phyloP scores from a whole-genome alignment of 2,329 filamentous ascomycete genomes.

The Orbilia quercus region DNA sequence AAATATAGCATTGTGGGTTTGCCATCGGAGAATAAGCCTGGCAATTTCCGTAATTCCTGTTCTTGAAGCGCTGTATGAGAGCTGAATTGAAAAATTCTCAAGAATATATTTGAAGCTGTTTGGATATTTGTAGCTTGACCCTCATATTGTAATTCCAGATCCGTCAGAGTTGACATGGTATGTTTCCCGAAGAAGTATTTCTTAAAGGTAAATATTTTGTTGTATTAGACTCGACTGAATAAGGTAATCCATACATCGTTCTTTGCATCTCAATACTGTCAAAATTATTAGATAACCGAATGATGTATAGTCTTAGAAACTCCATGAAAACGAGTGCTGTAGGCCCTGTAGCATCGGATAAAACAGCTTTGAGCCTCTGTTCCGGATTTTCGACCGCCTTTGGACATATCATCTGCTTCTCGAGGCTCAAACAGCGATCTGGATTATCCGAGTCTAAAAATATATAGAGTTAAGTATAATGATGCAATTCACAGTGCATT shows the following conservation, averaged over 20 bases:
- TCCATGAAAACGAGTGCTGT: neutral
- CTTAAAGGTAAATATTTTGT: slow-evolving; percentile 4
- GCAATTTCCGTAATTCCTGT: neutral
- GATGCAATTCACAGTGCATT: neutral
- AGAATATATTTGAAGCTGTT: neutral
- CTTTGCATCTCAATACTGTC: neutral
- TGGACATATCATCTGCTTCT: neutral
- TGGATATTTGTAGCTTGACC: too few species aligned
- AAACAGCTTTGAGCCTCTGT: neutral
- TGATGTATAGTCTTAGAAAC: slow-evolving; percentile 16
- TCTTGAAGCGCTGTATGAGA: slow-evolving; percentile 3
- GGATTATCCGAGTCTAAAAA: too few species aligned
- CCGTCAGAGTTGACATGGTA: neutral
- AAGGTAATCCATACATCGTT: neutral
- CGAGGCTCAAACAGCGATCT: neutral
- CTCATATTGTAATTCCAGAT: too few species aligned
- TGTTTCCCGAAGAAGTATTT: slow-evolving; percentile 5
- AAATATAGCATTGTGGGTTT: neutral
- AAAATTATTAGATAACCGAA: slow-evolving; percentile 10
- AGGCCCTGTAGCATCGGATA: neutral
- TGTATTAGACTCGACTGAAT: slow-evolving; percentile 1
- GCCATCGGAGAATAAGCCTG: neutral
- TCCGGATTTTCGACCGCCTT: neutral
- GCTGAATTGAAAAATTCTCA: neutral
- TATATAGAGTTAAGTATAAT: too few species aligned